Base-by-base conservation (phyloP, 768 basidiomycete genomes). In the Phaeotremella fagi region DNA sequence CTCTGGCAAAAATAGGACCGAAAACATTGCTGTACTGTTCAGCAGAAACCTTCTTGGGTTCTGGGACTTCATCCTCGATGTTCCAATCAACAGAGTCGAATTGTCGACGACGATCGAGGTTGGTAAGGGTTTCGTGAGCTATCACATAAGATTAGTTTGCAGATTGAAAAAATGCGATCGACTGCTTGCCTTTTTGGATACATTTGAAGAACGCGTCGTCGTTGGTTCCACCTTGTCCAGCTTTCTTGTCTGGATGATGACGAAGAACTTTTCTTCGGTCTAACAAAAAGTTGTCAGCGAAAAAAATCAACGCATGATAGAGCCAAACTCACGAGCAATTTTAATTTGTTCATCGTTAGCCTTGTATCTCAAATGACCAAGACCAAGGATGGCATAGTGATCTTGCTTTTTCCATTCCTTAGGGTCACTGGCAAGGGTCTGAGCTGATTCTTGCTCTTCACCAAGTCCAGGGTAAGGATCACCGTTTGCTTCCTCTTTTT, bases 351-450 rank as follows among this genome's bases (percentile, higher is more conserved):
- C 92, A 18, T 85, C 80, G 22, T 82, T 88, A 11, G 95, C 92
- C 59, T 79, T 82, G 80, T 86, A 88, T 55, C 95, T 82, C 53
- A 95, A 80, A 68, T 86, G 85, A 33, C 90, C 91, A 7, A 99
- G 82, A 61, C 95, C 95, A 48, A 99, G 85, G 35, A 99, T 90
- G 51, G 88, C 88, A 70, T 99, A 99, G 72, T 97, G 88, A 73
- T 99, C 94, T 82, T 98, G 95, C 83, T 94, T 91, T 87, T 98
- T 99, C 94, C 95, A 98, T 71, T 94, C 90, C 76, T 97, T 97
- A 4, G 94, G 88, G 78, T 99, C 94, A n/a, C 84, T 78, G 41
- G 78, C 72, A 35, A 90, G 74, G 44, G 90, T 64, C 22, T 84
- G 84, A 2, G 80, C 78, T 18, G 81, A 74, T 78, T 98, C 94